Base-by-base conservation (phyloP, 2,329 filamentous ascomycete genomes). In the Colletotrichum australisinense region DNA sequence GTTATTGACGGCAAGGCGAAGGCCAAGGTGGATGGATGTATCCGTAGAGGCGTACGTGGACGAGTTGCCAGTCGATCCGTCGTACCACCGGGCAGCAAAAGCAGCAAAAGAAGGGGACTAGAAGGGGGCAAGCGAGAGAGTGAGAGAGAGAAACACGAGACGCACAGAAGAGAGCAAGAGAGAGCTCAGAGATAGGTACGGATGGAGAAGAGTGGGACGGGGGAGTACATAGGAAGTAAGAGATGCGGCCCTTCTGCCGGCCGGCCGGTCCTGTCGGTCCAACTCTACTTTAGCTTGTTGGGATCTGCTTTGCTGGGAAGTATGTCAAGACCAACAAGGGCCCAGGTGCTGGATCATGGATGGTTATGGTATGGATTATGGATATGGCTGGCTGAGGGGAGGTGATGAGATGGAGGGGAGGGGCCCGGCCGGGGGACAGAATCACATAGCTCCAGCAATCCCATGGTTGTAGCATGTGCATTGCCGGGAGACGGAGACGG, bases 391-490 rank as follows among this genome's bases (percentile, higher is more conserved):
- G 63, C 49, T 32, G 69, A 72, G 64, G 58, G 67, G 69, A 68
- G 35, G 58, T 62, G 63, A 46, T 46, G 52, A 58, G 56, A 72
- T 52, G 57, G 64, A 59, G 69, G 63, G 63, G 55, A 59, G 63
- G 32, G 63, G 53, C 53, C 53, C 24, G 24, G 63, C 63, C 38
- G 53, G 63, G 53, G 53, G 35, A 32, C 49, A 16, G 66, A 65
- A 58, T 73, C 70, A 73, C 70, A 46, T 55, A 32, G 38, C 46
- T 73, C 70, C 66, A 64, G 70, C 70, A 60, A 60, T 73, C 64
- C 70, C 70, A 64, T 53, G 55, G 66, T 73, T 66, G 66, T 58
- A 73, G 66, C 42, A 19, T 64, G 70, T 69, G 70, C 66, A 73
- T 69, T 73, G 66, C 70, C 66, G 70, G 70, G 66, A 49, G 35